These are phyloP conservation scores for Cercospora citrullina DNA, from an alignment of 2,329 filamentous ascomycete genomes.

Conservation along the genomic window DNA sequence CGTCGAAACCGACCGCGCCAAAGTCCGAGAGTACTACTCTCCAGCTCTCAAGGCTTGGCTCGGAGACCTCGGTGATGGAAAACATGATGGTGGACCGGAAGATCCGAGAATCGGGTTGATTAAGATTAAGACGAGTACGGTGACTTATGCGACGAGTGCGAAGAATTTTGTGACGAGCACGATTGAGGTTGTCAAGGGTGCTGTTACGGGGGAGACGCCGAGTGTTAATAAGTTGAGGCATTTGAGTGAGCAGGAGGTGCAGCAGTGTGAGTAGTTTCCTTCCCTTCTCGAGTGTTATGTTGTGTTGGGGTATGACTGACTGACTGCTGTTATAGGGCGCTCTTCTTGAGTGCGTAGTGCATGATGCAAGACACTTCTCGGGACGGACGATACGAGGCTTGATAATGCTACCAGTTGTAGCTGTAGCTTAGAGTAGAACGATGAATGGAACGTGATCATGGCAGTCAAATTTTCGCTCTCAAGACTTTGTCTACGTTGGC, in stretches of 20 bases:
- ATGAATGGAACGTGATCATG: neutral
- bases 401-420: constrained; percentile 3
- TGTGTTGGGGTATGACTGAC: neutral
- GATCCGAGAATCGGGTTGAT: constrained; percentile 84
- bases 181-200: constrained; percentile 73
- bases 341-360: constrained; percentile 3
- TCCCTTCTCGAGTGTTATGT: neutral
- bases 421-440: neutral
- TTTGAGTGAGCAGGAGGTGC: constrained; percentile 65
- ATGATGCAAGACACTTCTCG: neutral
- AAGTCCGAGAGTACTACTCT: constrained; percentile 74
- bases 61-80: constrained; percentile 79
- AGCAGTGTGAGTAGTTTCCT: constrained; percentile 51
- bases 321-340: constrained; percentile 5
- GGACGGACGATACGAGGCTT: neutral
- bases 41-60: constrained; percentile 77
- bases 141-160: constrained; percentile 66
- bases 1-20: constrained; percentile 67
- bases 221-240: constrained; percentile 75
- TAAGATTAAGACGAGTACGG: constrained; percentile 69
- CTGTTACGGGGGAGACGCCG: constrained; percentile 69
- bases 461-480: neutral
- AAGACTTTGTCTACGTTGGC: neutral
- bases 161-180: constrained; percentile 65
- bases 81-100: constrained; percentile 76